A percentile compares a stretch with the other conserved stretches of the same genome.
Evolutionary conservation across 1,139 yeast species (phyloP).

Genomic region (Oligophagozyma castellii): DNA sequence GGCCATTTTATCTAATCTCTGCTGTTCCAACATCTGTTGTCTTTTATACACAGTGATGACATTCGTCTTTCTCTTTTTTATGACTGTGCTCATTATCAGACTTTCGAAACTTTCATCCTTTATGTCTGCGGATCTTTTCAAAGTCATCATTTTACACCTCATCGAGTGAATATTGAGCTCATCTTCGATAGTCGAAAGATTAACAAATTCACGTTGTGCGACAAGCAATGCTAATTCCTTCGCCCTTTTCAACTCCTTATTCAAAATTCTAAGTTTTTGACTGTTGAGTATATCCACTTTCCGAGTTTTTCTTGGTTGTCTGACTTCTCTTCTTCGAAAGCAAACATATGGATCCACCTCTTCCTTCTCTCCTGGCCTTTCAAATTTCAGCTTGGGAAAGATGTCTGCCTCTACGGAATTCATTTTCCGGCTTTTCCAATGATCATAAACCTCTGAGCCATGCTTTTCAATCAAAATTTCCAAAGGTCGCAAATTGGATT

Average conservation of each 20-base stretch:
- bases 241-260: conserved; percentile 67
- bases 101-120: conserved; percentile 50
- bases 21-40: conserved; percentile 6
- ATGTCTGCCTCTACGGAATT: conserved; percentile 57
- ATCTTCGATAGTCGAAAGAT: conserved; percentile 11
- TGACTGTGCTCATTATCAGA: not conserved
- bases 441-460: conserved; percentile 61
- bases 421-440: conserved; percentile 70
- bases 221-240: conserved; percentile 55
- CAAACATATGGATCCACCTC: conserved; percentile 93
- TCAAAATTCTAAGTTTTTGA: conserved; percentile 64
- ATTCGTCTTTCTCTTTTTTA: conserved; percentile 44
- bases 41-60: conserved; percentile 22
- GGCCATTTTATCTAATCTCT: conserved; percentile 5
- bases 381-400: conserved; percentile 67
- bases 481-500: conserved; percentile 32
- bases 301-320: conserved; percentile 93
- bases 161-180: conserved; percentile 23
- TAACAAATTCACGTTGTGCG: conserved; percentile 50
- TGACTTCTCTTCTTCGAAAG: conserved; percentile 87
- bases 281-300: conserved; percentile 87
- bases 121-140: conserved; percentile 84
- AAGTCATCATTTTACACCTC: conserved; percentile 54
- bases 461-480: conserved; percentile 42
- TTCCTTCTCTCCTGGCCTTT: conserved; percentile 78